phyloP scores from a whole-genome alignment of 805 yeast species.

The Martiniozyma abietophila region DNA sequence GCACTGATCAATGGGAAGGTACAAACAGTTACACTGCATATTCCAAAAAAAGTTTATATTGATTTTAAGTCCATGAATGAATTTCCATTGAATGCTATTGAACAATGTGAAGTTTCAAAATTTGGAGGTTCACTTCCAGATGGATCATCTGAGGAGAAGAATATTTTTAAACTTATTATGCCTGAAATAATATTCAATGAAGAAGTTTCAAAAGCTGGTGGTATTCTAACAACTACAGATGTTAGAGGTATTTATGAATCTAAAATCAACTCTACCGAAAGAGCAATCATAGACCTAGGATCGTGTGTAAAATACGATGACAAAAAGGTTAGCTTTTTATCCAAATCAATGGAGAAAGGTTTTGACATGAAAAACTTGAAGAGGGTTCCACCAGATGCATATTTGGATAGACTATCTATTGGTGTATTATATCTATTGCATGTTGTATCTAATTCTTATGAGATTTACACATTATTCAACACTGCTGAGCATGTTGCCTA shows the following conservation, averaged over 20 bases:
- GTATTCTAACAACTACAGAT: constrained; percentile 52
- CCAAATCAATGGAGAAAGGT: constrained; percentile 78
- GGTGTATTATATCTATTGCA: constrained; percentile 61
- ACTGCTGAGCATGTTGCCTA: constrained; percentile 47
- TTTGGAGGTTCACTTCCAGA: constrained; percentile 61
- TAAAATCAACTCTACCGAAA: constrained; percentile 53
- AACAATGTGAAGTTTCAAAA: constrained; percentile 47
- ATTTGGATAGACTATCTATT: constrained; percentile 46
- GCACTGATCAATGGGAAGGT: constrained; percentile 62
- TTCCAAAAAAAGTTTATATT: constrained; percentile 69
- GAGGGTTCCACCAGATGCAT: constrained; percentile 37
- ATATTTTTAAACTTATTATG: constrained; percentile 54
- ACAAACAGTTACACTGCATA: constrained; percentile 61
- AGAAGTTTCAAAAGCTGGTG: constrained; percentile 47
- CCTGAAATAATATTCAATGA: constrained; percentile 52
- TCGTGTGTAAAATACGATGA: constrained; percentile 61
- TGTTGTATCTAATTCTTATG: constrained; percentile 63
- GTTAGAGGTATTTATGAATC: constrained; percentile 72
- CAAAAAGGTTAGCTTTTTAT: constrained; percentile 68
- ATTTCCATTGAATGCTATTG: constrained; percentile 26
- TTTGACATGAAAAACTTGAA: constrained; percentile 55
- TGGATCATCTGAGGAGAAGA: constrained; percentile 42
- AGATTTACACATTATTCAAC: constrained; percentile 58
- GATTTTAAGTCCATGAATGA: constrained; percentile 41
- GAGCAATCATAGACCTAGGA: constrained; percentile 77